Evolutionary conservation across 345 rosid genomes (phyloP), one percentile per base, ranked within the genome.

Genomic region (Melastoma malabathricum): DNA sequence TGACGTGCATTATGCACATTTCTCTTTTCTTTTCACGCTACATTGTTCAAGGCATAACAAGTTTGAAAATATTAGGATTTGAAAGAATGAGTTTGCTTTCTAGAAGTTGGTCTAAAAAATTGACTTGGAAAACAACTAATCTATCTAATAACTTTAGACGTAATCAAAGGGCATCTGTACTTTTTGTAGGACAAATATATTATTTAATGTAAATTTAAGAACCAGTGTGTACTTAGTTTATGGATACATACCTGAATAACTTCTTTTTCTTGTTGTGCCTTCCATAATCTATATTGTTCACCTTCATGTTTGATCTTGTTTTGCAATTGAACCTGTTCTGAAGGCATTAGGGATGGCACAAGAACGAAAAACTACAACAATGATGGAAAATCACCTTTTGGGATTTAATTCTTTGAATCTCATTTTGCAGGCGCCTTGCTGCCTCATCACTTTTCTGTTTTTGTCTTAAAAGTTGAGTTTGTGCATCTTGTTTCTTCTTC

Each of bases 401-500:
- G 43, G 81, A 55, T 63, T 85, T 89, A 25, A 89, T 89, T 74
- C 83, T 82, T 6, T 80, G 98, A 66, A 92, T 92, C 65, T 87
- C 98, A 57, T 92, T 96, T 52, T 87, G 85, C 46, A 92, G 68
- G 49, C 83, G 64, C 69, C 60, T 80, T 49, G 95, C 81, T 5
- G 89, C 93, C 47, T 92, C 96, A 9, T 92, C 98, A 58, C 96
- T 87, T 67, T 84, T 92, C 63, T 92, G 98, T 67, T 87, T 92
- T 72, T 90, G 96, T 60, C 89, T 82, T 77, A 90, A 75, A 45
- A 84, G 69, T 66, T 87, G 96, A 57, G 96, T 76, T 74, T 90
- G 98, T 58, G 95, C 84, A 64, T 90, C 98, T 74, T 90, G 98
- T 73, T 84, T 90, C 75, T 84, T 90, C 73, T 84, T 92, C 75